phyloP scores from a whole-genome alignment of 176 grass and related monocot species.

The Oryza glumipatula region DNA sequence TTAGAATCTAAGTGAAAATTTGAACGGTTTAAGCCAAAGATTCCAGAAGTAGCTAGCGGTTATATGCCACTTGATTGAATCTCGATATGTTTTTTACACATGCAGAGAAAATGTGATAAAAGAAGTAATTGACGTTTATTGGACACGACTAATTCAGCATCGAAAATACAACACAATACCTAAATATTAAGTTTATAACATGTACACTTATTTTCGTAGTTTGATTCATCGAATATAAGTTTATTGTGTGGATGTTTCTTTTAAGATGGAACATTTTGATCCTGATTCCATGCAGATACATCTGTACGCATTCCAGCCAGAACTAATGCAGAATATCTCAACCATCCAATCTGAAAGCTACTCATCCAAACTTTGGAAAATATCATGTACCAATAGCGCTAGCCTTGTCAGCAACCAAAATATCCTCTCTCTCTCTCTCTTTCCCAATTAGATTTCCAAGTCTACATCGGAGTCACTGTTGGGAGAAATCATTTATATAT shows the following conservation, averaged over 20 bases:
- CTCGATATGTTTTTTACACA: too few relatives aligned
- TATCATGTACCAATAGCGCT: neutral
- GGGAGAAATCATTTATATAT: too few relatives aligned
- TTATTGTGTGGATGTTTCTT: neutral
- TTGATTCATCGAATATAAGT: neutral
- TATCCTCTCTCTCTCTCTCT: neutral
- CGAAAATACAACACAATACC: neutral
- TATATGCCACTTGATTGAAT: too few relatives aligned
- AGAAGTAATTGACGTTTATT: too few relatives aligned
- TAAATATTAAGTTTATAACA: neutral
- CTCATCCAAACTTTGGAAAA: neutral
- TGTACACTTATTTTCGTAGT: neutral
- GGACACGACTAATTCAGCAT: too few relatives aligned
- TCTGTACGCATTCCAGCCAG: neutral
- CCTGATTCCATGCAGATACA: neutral
- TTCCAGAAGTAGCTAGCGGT: too few relatives aligned
- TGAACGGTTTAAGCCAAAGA: too few relatives aligned
- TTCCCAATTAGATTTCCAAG: too few relatives aligned
- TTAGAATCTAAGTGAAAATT: too few relatives aligned
- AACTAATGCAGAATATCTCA: neutral
- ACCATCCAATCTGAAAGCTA: neutral
- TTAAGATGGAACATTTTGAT: neutral
- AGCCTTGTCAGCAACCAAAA: conserved; percentile 2
- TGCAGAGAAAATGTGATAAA: too few relatives aligned
- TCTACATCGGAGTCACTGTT: too few relatives aligned